phyloP scores from a whole-genome alignment of 2,329 filamentous ascomycete genomes.

The Neurospora crassa region DNA sequence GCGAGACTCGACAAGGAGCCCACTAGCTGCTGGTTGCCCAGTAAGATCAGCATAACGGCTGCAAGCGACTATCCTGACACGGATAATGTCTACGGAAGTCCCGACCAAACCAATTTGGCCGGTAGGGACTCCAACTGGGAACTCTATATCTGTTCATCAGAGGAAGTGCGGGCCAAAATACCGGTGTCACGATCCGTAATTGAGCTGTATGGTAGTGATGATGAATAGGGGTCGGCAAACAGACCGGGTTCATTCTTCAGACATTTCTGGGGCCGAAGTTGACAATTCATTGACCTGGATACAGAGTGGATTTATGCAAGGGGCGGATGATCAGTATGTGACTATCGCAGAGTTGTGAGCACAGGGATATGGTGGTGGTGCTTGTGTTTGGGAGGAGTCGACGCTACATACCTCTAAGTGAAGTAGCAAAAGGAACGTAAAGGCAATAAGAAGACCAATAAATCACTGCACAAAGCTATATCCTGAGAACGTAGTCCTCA shows the following conservation, averaged over 20 bases:
- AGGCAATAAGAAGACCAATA: too few species aligned
- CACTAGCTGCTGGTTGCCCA: neutral
- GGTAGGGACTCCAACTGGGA: neutral
- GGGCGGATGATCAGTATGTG: too few species aligned
- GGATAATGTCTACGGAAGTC: neutral
- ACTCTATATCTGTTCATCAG: neutral
- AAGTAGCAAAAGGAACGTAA: too few species aligned
- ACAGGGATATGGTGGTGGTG: too few species aligned
- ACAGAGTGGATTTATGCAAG: too few species aligned
- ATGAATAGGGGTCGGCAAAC: neutral
- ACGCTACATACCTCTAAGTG: too few species aligned
- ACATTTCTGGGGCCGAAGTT: too few species aligned
- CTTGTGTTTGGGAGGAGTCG: too few species aligned
- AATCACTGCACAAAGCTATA: too few species aligned
- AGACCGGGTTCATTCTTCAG: neutral
- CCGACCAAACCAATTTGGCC: neutral
- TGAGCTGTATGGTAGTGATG: neutral
- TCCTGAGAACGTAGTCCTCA: too few species aligned
- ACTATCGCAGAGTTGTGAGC: too few species aligned
- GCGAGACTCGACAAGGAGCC: neutral
- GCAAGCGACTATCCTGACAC: accelerated
- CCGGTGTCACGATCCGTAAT: neutral
- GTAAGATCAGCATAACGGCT: neutral
- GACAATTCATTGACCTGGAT: too few species aligned
- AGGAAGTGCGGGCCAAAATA: neutral